These are phyloP conservation scores for Aspergillus tubingensis DNA, from an alignment of 2,329 filamentous ascomycete species.

Conservation along the genomic window DNA sequence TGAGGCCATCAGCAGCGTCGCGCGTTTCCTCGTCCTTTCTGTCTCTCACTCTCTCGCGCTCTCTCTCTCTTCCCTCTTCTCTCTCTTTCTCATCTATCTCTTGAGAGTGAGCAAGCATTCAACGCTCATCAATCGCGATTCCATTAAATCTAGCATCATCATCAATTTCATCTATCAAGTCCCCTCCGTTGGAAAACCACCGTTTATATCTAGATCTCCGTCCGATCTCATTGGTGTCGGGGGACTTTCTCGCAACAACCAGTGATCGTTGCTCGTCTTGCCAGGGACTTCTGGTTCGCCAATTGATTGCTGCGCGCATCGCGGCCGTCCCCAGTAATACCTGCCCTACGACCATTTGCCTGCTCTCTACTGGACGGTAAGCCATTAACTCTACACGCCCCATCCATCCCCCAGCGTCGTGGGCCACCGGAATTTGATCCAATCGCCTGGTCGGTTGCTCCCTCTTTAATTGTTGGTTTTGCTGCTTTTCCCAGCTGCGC, in stretches of 20 bases:
- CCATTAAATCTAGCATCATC: background rate
- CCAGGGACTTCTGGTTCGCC: slow-evolving; percentile 40
- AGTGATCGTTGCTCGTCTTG: slow-evolving; percentile 26
- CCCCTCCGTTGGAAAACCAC: background rate
- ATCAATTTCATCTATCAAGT: background rate
- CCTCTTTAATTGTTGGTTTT: slow-evolving; percentile 13
- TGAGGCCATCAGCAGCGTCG: slow-evolving; percentile 11
- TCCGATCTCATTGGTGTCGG: slow-evolving; percentile 21
- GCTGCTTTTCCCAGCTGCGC: slow-evolving; percentile 24
- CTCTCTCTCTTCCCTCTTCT: background rate
- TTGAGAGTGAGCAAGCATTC: background rate
- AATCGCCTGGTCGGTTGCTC: slow-evolving; percentile 14
- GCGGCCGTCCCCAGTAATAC: slow-evolving; percentile 31
- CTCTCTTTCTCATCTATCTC: slow-evolving; percentile 7
- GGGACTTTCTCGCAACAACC: slow-evolving; percentile 19
- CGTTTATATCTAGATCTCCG: slow-evolving; percentile 1
- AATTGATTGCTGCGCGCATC: slow-evolving; percentile 36
- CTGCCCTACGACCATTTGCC: slow-evolving; percentile 10
- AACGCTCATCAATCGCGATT: background rate
- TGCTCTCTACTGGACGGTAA: slow-evolving; percentile 20
- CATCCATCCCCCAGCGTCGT: slow-evolving; percentile 20
- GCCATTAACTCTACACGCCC: slow-evolving; percentile 18
- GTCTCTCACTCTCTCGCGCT: slow-evolving; percentile 4
- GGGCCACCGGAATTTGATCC: slow-evolving; percentile 20
- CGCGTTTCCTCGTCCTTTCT: background rate